Evolutionary conservation across 768 basidiomycete genomes (phyloP), one percentile per base, ranked within the genome.

Genomic region (Boletus speciosus): DNA sequence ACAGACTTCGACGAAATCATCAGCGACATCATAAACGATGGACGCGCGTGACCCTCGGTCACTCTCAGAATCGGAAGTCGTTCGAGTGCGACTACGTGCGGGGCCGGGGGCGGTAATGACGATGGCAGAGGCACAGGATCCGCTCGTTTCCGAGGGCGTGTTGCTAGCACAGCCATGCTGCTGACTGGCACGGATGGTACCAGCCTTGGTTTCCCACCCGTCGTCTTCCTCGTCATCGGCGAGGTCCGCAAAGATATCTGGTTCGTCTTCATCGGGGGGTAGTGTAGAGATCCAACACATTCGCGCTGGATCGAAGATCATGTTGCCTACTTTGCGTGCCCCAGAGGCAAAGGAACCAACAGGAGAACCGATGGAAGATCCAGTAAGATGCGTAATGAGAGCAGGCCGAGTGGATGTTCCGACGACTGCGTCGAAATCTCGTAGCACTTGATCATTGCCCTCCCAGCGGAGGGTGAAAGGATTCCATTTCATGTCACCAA

Each of bases 401-500:
- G 96, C 96, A 7, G 96, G 96, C 27, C 96, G 87, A 14, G 87
- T 87, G 4, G 93, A 92, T 12, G 88, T 86, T 44, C 85, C 84
- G 44, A 90, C 81, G 15, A 81, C 86, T 16, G 74, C 73, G 47
- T 98, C 96, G 68, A 98, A 99, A 51, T 93, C 94, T 54, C 89
- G 86, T 31, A 98, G 78, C 15, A 84, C 83, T 54, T 89, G 85
- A 59, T 99, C 96, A 70, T 99, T 98, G 49, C 96, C 96, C 76
- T 99, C 96, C 96, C 96, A 99, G 35, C 92, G 87, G 15, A 90
- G 81, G 2, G 84, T 85, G 16, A 73, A 75, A 38, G 96, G 95
- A 71, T 99, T 98, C 91, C 93, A 99, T 64, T 84, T 90, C 96
- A 99, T 99, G 51, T 95, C 92, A 21, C 93, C 94, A 53, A 96